A percentile compares a stretch with the other conserved stretches of the same genome.
These are phyloP conservation scores for Trichoderma gracile DNA, from an alignment of 2,329 filamentous ascomycete genomes.

Conservation along the genomic window DNA sequence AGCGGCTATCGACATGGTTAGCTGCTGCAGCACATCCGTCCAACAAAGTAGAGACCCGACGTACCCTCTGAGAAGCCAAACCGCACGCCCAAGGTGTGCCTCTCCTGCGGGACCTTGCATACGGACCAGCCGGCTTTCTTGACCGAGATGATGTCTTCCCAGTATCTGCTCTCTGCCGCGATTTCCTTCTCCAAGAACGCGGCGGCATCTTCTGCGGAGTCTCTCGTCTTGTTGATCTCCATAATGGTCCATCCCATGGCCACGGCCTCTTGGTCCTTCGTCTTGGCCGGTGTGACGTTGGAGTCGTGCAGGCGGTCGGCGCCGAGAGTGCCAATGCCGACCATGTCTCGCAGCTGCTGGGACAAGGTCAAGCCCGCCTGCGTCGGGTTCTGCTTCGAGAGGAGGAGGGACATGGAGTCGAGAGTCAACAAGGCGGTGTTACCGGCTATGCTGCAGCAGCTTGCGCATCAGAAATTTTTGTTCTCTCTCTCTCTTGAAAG, in stretches of 20 bases:
- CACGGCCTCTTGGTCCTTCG: constrained; percentile 58
- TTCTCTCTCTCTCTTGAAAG: background rate
- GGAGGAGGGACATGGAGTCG: constrained; percentile 79
- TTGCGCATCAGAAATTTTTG: background rate
- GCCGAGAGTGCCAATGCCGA: constrained; percentile 74
- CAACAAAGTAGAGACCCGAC: constrained; percentile 24
- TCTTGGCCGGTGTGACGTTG: constrained; percentile 55
- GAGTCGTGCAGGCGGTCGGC: constrained; percentile 65
- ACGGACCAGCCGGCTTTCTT: constrained; percentile 85
- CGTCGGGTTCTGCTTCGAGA: constrained; percentile 77
- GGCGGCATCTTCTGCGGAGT: constrained; percentile 71
- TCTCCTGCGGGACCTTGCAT: constrained; percentile 71
- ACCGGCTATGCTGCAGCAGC: constrained; percentile 38
- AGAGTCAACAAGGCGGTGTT: constrained; percentile 69
- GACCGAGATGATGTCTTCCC: constrained; percentile 80
- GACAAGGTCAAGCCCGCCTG: constrained; percentile 71
- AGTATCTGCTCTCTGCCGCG: constrained; percentile 78
- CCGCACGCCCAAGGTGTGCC: constrained; percentile 75
- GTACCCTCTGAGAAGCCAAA: constrained; percentile 82
- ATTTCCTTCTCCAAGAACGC: constrained; percentile 75
- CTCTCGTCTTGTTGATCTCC: constrained; percentile 71
- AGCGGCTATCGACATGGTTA: constrained; percentile 46
- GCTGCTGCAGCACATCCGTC: constrained; percentile 4
- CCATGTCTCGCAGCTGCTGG: constrained; percentile 65
- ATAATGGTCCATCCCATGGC: constrained; percentile 75